These are phyloP conservation scores for Pythium biforme DNA, from an alignment of 352 stramenopile species.

Conservation along the genomic window DNA sequence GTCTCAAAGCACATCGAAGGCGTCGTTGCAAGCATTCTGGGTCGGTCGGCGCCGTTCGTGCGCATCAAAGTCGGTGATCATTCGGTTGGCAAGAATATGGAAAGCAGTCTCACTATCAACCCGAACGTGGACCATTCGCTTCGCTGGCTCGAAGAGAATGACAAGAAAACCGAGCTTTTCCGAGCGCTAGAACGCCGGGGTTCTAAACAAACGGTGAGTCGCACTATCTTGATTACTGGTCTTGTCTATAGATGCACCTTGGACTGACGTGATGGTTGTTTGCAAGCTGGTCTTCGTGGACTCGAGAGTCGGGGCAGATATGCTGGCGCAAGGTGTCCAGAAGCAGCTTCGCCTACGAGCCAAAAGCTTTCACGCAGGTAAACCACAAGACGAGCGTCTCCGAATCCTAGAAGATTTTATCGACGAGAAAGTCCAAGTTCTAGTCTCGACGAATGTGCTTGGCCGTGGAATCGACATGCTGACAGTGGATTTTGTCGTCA, in stretches of 20 bases:
- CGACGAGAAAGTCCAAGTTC: slow-evolving; percentile 38
- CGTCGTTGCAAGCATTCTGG: slow-evolving; percentile 27
- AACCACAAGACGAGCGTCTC: slow-evolving; percentile 55
- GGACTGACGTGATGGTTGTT: slow-evolving; percentile 6
- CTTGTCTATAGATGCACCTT: background rate
- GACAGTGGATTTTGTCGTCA: slow-evolving; percentile 61
- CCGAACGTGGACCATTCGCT: slow-evolving; percentile 36
- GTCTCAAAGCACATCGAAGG: slow-evolving; percentile 41
- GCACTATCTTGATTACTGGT: background rate
- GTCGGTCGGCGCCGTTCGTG: slow-evolving; percentile 17
- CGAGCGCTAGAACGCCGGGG: slow-evolving; percentile 30
- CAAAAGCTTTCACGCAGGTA: slow-evolving; percentile 59
- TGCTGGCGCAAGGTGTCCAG: slow-evolving; percentile 56
- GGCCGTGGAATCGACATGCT: slow-evolving; percentile 71
- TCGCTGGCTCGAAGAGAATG: slow-evolving; percentile 51
- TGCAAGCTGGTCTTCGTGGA: slow-evolving; percentile 71
- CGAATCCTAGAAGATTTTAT: slow-evolving; percentile 59
- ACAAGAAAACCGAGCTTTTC: slow-evolving; percentile 63
- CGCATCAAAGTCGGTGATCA: slow-evolving; percentile 32
- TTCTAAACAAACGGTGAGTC: slow-evolving; percentile 38
- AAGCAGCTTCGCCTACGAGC: slow-evolving; percentile 41
- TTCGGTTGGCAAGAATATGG: too few relatives aligned
- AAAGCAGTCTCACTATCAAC: slow-evolving; percentile 27
- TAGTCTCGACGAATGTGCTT: slow-evolving; percentile 73
- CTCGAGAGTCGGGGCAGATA: slow-evolving; percentile 56